Conservation (phyloP, 495 filamentous ascomycete species). For the Xeromyces bisporus region DNA sequence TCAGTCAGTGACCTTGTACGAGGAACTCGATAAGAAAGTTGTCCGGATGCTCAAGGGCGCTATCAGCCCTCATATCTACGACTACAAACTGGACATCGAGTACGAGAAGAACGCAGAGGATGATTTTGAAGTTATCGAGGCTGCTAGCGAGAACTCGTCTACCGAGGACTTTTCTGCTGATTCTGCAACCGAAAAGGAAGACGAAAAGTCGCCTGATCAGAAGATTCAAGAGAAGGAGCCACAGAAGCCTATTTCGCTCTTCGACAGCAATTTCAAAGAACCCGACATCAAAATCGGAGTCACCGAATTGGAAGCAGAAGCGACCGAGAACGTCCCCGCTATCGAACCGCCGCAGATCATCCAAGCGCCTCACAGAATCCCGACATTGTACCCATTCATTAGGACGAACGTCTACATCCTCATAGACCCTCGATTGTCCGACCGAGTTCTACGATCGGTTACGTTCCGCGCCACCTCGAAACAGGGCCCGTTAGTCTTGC, state of each 20-base stretch:
- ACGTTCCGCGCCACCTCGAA: slow-evolving; percentile 35
- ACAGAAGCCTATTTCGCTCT: slow-evolving; percentile 39
- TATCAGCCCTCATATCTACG: slow-evolving; percentile 39
- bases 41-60: slow-evolving; percentile 57
- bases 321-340: slow-evolving; percentile 29
- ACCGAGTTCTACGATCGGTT: slow-evolving; percentile 35
- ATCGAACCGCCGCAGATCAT: slow-evolving; percentile 36
- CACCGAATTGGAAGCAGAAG: slow-evolving; percentile 6
- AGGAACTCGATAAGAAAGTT: slow-evolving; percentile 45
- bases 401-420: slow-evolving; percentile 47
- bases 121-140: slow-evolving; percentile 41
- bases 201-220: background rate
- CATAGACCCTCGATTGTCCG: slow-evolving; percentile 29
- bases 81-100: slow-evolving; percentile 43
- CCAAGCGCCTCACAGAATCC: slow-evolving; percentile 44
- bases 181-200: too few relatives aligned
- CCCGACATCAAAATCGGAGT: slow-evolving; percentile 19
- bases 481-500: slow-evolving; percentile 39
- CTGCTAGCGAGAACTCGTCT: slow-evolving; percentile 27
- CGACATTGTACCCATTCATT: slow-evolving; percentile 45
- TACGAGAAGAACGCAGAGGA: slow-evolving; percentile 31
- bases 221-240: slow-evolving; percentile 1
- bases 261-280: slow-evolving; percentile 27
- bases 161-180: too few relatives aligned
- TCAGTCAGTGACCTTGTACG: slow-evolving; percentile 38